Evolutionary conservation across 2,329 filamentous ascomycete genomes (phyloP).

Genomic region (Aspergillus pseudoterreus): DNA sequence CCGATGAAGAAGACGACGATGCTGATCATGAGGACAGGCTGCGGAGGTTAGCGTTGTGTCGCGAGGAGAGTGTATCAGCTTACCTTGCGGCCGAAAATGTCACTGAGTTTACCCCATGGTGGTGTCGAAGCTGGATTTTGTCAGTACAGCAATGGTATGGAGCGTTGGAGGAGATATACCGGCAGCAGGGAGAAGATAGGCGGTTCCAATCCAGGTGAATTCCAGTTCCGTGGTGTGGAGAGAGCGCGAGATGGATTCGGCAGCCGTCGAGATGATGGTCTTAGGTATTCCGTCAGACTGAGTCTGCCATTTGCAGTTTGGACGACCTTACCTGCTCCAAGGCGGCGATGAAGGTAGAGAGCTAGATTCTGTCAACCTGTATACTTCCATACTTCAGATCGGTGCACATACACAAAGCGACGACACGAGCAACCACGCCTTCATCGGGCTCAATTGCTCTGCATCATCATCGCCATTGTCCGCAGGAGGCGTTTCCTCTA

Average conservation of each 20-base stretch:
- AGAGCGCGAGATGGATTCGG: not conserved
- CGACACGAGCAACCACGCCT: too few relatives aligned
- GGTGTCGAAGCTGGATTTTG: constrained; percentile 22
- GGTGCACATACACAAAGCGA: too few relatives aligned
- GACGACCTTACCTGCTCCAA: not conserved
- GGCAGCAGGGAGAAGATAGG: constrained; percentile 2
- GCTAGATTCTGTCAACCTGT: not conserved
- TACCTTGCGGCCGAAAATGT: constrained; percentile 57
- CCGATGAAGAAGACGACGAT: constrained; percentile 57
- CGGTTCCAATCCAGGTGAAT: constrained; percentile 4
- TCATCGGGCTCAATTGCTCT: too few relatives aligned
- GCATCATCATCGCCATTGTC: too few relatives aligned
- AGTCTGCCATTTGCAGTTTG: not conserved
- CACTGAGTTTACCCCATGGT: constrained; percentile 37
- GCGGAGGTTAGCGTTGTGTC: not conserved
- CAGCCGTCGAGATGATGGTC: constrained; percentile 2
- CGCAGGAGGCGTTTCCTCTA: too few relatives aligned
- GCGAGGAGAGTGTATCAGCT: not conserved
- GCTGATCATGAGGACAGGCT: constrained; percentile 50
- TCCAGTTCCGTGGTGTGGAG: constrained; percentile 1
- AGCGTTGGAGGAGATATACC: not conserved
- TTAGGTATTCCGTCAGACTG: not conserved
- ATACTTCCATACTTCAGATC: too few relatives aligned
- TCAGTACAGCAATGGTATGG: not conserved
- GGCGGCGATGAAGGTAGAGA: constrained; percentile 2